Evolutionary conservation across 2,329 filamentous ascomycete species (phyloP).

Genomic region (Balansia obtecta): DNA sequence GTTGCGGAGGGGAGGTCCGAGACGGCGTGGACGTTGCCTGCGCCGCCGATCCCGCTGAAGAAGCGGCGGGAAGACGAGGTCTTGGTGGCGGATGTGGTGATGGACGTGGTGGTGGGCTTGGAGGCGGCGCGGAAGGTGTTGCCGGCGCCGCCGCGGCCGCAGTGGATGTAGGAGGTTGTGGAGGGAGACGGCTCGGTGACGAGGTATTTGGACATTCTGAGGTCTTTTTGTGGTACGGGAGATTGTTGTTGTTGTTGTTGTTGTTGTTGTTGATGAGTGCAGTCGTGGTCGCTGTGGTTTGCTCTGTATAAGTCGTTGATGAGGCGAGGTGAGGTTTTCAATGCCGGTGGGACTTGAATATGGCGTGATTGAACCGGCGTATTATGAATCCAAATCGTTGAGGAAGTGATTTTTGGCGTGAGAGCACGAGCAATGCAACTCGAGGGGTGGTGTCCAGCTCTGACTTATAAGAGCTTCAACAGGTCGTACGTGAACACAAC

Average conservation of each 20-base stretch:
- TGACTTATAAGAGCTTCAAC: not conserved
- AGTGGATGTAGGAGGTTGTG: slow-evolving; percentile 28
- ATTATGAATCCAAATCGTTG: not conserved
- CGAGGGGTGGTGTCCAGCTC: not conserved
- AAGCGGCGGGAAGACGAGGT: slow-evolving; percentile 34
- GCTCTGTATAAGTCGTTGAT: not conserved
- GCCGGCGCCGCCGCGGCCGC: slow-evolving; percentile 43
- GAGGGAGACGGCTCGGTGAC: slow-evolving; percentile 21
- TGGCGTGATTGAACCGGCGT: not conserved
- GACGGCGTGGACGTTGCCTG: slow-evolving; percentile 45
- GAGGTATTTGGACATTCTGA: slow-evolving; percentile 18
- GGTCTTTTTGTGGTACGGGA: too few species aligned
- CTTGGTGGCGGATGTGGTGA: slow-evolving; percentile 29
- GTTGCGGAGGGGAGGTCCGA: slow-evolving; percentile 26
- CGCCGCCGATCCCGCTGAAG: slow-evolving; percentile 54
- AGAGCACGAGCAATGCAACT: not conserved
- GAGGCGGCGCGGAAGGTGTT: slow-evolving; percentile 40
- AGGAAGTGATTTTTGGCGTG: not conserved
- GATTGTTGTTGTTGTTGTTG: not conserved
- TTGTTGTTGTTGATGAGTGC: not conserved
- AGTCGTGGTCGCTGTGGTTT: not conserved
- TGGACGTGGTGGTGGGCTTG: slow-evolving; percentile 26
- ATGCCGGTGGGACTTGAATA: not conserved
- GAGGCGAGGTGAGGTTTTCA: not conserved
- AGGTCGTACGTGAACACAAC: not conserved